Evolutionary conservation across 139 green algal genomes (phyloP).

Genomic region (Gonium pectorale): DNA sequence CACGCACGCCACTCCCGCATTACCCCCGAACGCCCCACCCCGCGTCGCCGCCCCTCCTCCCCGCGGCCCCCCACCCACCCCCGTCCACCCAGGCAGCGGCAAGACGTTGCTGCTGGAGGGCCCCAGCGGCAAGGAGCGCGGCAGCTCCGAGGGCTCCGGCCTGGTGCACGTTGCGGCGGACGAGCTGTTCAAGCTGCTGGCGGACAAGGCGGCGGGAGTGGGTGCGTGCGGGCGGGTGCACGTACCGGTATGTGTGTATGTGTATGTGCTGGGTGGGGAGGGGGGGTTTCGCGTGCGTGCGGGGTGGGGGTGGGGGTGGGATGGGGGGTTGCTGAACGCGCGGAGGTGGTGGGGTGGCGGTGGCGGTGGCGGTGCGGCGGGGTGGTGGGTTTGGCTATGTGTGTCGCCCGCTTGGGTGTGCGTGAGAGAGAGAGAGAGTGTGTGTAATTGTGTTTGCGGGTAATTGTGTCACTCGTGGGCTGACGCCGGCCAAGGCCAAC

Average conservation of each 20-base stretch:
- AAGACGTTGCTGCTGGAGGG: slow-evolving; percentile 73
- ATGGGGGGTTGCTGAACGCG: neutral
- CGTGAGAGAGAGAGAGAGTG: too few relatives aligned
- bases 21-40: neutral
- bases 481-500: too few relatives aligned
- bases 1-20: neutral
- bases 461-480: too few relatives aligned
- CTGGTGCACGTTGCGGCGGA: slow-evolving; percentile 65
- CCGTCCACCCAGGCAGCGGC: slow-evolving; percentile 68
- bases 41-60: neutral
- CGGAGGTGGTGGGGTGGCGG: too few relatives aligned
- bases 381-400: too few relatives aligned
- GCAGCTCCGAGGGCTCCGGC: slow-evolving; percentile 51
- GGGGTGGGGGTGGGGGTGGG: neutral
- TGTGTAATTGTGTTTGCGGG: too few relatives aligned
- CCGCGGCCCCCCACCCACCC: neutral
- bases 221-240: slow-evolving; percentile 60
- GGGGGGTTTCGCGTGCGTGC: too few relatives aligned
- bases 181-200: slow-evolving; percentile 72
- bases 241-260: too few relatives aligned
- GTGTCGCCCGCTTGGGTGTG: too few relatives aligned
- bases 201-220: slow-evolving; percentile 65
- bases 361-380: too few relatives aligned
- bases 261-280: neutral
- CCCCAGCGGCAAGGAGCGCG: slow-evolving; percentile 13